A percentile compares a stretch with the other conserved stretches of the same genome.
phyloP scores from a whole-genome alignment of 2,329 filamentous ascomycete species.

The Trichophyton schoenleinii region DNA sequence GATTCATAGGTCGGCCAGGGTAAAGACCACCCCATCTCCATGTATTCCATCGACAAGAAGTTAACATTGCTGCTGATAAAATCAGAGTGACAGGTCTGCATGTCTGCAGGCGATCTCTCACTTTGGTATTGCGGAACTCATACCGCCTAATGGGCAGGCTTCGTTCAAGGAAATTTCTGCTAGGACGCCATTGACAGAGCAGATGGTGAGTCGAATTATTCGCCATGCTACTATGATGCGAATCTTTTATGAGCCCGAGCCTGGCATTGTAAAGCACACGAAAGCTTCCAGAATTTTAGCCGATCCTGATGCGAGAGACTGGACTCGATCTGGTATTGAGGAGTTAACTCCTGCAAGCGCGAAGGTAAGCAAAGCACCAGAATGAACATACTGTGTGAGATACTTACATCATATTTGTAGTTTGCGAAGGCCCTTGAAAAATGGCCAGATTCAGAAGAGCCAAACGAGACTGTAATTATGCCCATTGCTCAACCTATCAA shows the following conservation, averaged over 20 bases:
- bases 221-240: slow-evolving; percentile 30
- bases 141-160: slow-evolving; percentile 37
- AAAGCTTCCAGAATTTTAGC: slow-evolving; percentile 8
- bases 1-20: slow-evolving; percentile 18
- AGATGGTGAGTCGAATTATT: slow-evolving; percentile 29
- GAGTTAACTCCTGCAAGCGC: slow-evolving; percentile 8
- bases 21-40: slow-evolving; percentile 18
- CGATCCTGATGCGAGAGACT: slow-evolving; percentile 1
- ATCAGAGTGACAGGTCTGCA: slow-evolving; percentile 32
- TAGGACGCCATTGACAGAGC: slow-evolving; percentile 27
- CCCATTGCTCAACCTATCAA: not conserved
- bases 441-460: not conserved
- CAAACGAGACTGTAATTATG: not conserved
- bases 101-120: slow-evolving; percentile 40
- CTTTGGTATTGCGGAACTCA: slow-evolving; percentile 36
- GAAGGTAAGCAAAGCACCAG: not conserved
- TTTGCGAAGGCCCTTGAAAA: not conserved
- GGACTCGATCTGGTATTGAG: slow-evolving; percentile 9
- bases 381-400: not conserved
- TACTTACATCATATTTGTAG: slow-evolving; percentile 15
- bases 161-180: slow-evolving; percentile 32
- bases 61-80: not conserved
- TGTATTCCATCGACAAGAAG: not conserved
- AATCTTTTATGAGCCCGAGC: slow-evolving; percentile 19
- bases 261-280: slow-evolving; percentile 9